These are phyloP conservation scores for Anisogramma anomala DNA, from an alignment of 2,329 filamentous ascomycete species.

Conservation along the genomic window DNA sequence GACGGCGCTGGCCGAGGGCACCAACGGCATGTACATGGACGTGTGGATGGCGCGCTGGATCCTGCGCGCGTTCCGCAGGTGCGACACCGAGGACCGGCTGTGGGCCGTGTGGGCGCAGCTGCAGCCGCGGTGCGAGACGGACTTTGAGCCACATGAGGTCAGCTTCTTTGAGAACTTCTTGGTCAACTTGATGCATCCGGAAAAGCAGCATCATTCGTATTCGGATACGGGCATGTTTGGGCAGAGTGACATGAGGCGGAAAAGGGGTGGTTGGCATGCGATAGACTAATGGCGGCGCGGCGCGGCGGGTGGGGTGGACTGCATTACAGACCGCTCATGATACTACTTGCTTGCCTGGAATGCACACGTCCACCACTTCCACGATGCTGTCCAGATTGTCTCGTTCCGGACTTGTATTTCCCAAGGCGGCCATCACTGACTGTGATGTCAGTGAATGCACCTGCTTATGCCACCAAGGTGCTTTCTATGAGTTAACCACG, in stretches of 20 bases:
- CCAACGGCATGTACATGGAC: conserved; percentile 39
- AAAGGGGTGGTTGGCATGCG: background rate
- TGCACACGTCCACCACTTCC: too few relatives aligned
- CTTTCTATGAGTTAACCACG: too few relatives aligned
- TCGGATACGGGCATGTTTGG: conserved; percentile 12
- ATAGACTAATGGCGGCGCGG: too few relatives aligned
- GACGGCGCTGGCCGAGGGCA: conserved; percentile 35
- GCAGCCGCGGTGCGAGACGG: conserved; percentile 35
- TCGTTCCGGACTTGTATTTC: too few relatives aligned
- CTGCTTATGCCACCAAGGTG: too few relatives aligned
- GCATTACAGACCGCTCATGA: too few relatives aligned
- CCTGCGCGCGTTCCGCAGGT: conserved; percentile 52
- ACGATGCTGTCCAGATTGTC: too few relatives aligned
- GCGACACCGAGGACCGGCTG: conserved; percentile 39
- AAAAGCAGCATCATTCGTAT: conserved; percentile 19
- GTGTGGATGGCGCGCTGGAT: conserved; percentile 51
- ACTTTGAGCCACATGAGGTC: conserved; percentile 22
- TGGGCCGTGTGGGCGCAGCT: conserved; percentile 43
- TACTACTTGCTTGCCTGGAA: too few relatives aligned
- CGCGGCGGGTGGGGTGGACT: too few relatives aligned
- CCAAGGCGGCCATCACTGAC: too few relatives aligned
- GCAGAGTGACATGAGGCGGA: background rate
- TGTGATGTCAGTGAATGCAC: too few relatives aligned
- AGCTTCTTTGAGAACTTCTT: conserved; percentile 29
- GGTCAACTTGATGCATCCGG: conserved; percentile 32